Base-by-base conservation (phyloP, 139 green algal species). In the Chlorella sp. region DNA sequence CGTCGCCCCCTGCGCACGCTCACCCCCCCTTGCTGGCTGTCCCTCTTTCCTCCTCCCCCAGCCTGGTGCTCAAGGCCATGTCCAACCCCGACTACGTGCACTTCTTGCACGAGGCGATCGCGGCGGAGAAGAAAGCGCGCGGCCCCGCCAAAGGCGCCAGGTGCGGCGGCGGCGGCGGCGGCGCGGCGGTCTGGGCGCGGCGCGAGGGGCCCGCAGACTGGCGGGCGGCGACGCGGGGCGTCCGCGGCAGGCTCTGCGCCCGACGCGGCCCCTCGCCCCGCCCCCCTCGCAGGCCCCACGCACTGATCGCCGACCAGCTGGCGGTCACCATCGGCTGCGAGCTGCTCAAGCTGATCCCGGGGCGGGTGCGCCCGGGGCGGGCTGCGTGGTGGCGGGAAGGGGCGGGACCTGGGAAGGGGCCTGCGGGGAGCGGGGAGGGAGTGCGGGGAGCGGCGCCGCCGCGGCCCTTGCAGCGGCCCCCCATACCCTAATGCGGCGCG, bases 291-390 rank as follows among this genome's bases (percentile, higher is more conserved):
- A 91, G 91, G 77, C 56, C 82, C 15, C 60, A 82, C 14, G 31
- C 76, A 11, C 29, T 68, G 12, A 84, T 95, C 4, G 89, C 89
- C n/a, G 92, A 97, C 72, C 79, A 81, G 42, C 82, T 97, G 73
- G 79, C 90, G 8, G 85, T 95, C 4, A 86, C 89, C 70, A 88
- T 97, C 53, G 92, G 91, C 23, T 66, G 51, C 11, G 84, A 95
- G 74, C 83, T 97, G 77, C 81, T 94, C 29, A 83, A 90, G 27
- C 87, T 94, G 50, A 86, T 97, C 35, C 93, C 92, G 12, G 93
- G 92, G 1, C 72, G 88, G 21, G 91, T 96, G 29, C 68, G 73
- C 27, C 1, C 21, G 27, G 19, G 6, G 8, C 48, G 38, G 38
- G 55, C 11, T 67, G 60, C 35, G 2, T 9, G 19, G 5, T 12